These are phyloP conservation scores for Eucalyptus grandis DNA, from an alignment of 345 rosid species.

Conservation along the genomic window DNA sequence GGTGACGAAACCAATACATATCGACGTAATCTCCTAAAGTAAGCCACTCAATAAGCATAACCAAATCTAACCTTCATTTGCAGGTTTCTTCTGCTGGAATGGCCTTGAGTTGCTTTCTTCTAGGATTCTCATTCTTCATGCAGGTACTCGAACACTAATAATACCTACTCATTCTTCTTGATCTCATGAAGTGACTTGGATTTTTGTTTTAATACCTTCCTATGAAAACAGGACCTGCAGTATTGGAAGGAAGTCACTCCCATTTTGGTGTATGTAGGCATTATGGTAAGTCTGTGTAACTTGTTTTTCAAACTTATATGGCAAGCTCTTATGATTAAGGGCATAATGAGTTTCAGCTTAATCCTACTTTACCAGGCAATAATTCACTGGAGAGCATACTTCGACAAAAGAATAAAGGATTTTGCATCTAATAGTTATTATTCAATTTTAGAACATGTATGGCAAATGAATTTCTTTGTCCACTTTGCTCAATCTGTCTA, in stretches of 20 bases:
- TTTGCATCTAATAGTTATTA: background rate
- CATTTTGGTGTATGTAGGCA: background rate
- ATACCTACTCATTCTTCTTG: background rate
- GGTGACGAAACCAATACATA: background rate
- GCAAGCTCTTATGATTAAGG: background rate
- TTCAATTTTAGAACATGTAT: background rate
- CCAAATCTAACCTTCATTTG: background rate
- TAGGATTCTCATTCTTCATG: background rate
- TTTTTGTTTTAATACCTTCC: background rate
- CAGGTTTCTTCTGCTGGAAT: background rate
- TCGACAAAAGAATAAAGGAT: background rate
- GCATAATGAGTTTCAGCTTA: background rate
- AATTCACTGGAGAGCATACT: background rate
- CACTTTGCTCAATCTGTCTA: background rate
- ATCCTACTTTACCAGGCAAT: background rate
- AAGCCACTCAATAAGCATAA: background rate
- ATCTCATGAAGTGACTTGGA: background rate
- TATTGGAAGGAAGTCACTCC: background rate
- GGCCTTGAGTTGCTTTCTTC: background rate
- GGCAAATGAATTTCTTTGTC: background rate
- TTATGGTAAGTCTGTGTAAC: background rate
- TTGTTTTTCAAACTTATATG: background rate
- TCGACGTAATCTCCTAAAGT: background rate
- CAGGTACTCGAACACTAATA: background rate
- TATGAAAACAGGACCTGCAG: background rate